Conservation (phyloP, 2,329 filamentous ascomycete genomes). For the Lecanoromycetidae sp. region DNA sequence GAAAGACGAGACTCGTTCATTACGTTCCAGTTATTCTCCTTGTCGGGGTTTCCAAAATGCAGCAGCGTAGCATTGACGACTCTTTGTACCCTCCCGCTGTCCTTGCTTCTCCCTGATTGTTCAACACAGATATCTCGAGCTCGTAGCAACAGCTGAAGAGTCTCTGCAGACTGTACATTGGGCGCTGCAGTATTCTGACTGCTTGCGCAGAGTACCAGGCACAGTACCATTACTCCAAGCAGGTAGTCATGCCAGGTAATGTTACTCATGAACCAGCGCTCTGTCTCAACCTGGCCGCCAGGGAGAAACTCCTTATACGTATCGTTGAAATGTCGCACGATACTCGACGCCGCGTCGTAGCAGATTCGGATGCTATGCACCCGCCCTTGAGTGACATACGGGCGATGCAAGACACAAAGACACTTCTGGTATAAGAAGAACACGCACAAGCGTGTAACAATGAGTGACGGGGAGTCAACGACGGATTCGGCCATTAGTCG, state of each 20-base stretch:
- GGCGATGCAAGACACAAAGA: conserved; percentile 27
- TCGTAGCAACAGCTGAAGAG: neutral
- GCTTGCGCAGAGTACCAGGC: conserved; percentile 16
- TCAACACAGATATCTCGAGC: neutral
- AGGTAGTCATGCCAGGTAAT: conserved; percentile 36
- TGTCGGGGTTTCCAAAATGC: neutral
- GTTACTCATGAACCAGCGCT: conserved; percentile 34
- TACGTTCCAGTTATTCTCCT: neutral
- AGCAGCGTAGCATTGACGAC: neutral
- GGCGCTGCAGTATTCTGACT: neutral
- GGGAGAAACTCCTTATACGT: conserved; percentile 32
- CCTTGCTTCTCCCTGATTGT: neutral
- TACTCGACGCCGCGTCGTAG: conserved; percentile 34
- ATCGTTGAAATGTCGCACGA: conserved; percentile 33
- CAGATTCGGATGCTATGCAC: conserved; percentile 32
- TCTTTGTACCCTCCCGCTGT: neutral
- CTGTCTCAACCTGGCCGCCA: conserved; percentile 29
- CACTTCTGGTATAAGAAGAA: conserved; percentile 25
- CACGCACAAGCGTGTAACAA: conserved; percentile 24
- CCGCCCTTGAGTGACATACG: conserved; percentile 25
- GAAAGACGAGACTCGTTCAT: neutral
- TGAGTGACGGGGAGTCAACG: conserved; percentile 7
- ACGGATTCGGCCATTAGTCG: conserved; percentile 10
- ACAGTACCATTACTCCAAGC: conserved; percentile 36
- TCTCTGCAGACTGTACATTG: neutral